phyloP scores from a whole-genome alignment of 257 asterid species.

The Fraxinus quadrangulata region DNA sequence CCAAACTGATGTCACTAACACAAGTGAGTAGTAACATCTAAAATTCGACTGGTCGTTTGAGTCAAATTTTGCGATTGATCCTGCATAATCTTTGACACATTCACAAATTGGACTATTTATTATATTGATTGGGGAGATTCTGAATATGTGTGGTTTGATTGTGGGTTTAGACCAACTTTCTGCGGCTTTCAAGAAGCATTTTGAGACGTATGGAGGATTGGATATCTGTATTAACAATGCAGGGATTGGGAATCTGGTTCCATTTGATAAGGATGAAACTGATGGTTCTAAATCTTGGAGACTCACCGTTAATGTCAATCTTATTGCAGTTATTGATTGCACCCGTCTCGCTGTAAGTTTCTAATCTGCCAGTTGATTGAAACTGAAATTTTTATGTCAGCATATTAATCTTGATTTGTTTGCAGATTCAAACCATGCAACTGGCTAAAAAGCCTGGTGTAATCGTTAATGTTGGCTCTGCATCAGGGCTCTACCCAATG shows the following conservation, averaged over 20 bases:
- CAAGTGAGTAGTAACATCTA: constrained; percentile 40
- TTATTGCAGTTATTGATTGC: constrained; percentile 64
- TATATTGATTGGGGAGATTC: not conserved
- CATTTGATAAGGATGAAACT: constrained; percentile 59
- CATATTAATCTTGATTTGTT: constrained; percentile 28
- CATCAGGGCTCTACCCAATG: constrained; percentile 94
- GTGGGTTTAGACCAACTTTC: constrained; percentile 41
- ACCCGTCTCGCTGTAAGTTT: constrained; percentile 72
- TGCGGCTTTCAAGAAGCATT: constrained; percentile 73
- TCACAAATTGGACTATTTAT: not conserved
- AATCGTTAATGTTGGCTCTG: constrained; percentile 78
- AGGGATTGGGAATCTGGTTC: constrained; percentile 59
- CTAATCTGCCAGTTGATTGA: not conserved
- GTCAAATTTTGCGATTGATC: not conserved
- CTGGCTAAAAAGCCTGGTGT: constrained; percentile 74
- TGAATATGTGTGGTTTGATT: constrained; percentile 17
- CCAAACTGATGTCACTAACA: constrained; percentile 69
- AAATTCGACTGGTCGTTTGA: not conserved
- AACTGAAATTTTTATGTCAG: not conserved
- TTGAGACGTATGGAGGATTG: constrained; percentile 73
- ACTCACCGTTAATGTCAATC: constrained; percentile 62
- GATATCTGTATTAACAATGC: constrained; percentile 89
- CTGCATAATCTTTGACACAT: not conserved
- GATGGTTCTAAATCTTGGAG: constrained; percentile 87
- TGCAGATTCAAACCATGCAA: constrained; percentile 71